Evolutionary conservation across 345 rosid genomes (phyloP).

Genomic region (Eucalyptus caleyi): DNA sequence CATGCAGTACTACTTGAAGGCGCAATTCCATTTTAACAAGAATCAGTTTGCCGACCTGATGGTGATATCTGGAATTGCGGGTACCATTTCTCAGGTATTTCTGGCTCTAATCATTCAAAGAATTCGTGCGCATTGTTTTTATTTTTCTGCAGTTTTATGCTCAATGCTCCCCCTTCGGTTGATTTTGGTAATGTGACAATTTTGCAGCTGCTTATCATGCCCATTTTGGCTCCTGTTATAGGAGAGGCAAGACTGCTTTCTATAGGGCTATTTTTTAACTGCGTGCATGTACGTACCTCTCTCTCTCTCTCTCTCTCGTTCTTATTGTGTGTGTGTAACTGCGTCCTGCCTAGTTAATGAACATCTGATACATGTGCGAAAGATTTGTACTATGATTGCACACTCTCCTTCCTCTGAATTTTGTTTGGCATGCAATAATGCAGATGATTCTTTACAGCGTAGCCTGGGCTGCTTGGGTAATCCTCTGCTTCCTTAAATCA

Average conservation of each 20-base stretch:
- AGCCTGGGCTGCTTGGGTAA: constrained; percentile 87
- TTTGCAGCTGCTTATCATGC: constrained; percentile 72
- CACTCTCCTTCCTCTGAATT: not conserved
- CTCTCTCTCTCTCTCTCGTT: not conserved
- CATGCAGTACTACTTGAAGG: constrained; percentile 79
- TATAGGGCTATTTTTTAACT: constrained; percentile 57
- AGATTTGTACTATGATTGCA: not conserved
- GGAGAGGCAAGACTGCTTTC: constrained; percentile 80
- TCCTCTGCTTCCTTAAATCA: not conserved
- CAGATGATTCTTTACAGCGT: constrained; percentile 76
- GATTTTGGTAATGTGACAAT: not conserved
- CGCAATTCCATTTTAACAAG: constrained; percentile 73
- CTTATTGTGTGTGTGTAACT: not conserved
- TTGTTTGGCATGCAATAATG: not conserved
- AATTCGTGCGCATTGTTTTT: not conserved
- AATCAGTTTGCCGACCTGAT: constrained; percentile 84
- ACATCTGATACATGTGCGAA: not conserved
- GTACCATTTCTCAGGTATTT: constrained; percentile 76
- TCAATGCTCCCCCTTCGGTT: not conserved
- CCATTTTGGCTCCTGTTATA: constrained; percentile 48
- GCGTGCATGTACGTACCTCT: constrained; percentile 46
- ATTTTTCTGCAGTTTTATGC: not conserved
- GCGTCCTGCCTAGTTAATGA: not conserved
- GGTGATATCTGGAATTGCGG: constrained; percentile 73
- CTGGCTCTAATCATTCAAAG: not conserved